Evolutionary conservation across 148 eudicot species (phyloP), one percentile per base, ranked within the genome.

Genomic region (Rhododendron mucronatum): DNA sequence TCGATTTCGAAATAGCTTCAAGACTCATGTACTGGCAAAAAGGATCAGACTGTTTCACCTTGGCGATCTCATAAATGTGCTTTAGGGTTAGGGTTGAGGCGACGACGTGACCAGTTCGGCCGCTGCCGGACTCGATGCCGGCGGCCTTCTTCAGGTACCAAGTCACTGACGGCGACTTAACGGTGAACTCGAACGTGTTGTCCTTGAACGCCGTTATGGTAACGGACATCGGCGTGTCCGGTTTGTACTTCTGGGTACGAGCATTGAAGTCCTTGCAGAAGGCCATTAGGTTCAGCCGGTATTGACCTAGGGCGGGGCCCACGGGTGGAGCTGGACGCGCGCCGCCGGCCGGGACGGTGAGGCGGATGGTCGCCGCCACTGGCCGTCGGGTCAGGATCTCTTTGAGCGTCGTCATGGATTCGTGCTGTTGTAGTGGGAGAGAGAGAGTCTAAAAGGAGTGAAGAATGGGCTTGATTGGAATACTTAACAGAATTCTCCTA

Each of bases 191-290:
- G 87, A 94, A 96, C 14, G 98, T 94, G 89, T 91, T 92, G 89
- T 96, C 99, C 57, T 90, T 93, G 90, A 93, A 96, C 0, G 98
- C 99, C 6, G 94, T 94, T n/a, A 96, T 91, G 5, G 88, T 91
- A n/a, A 95, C 98, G 1, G 2, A 67, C 95, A 96, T 94, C 1
- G 99, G 99, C 2, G 98, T 91, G 1, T 94, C 98, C 0, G 98
- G 87, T 85, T 96, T 96, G 96, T 91, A 95, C 51, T 96, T 94
- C 57, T 96, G 99, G 11, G 99, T 96, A 2, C 95, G 88, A 0
- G 98, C 99, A 23, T 96, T 96, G 92, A 96, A 96, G 85, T 96
- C 98, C 88, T 96, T 96, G 93, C 96, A 93, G 78, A 96, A 96
- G 8, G 97, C 95, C 99, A 96, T 96, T 23, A 93, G 93, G 85